phyloP scores from a whole-genome alignment of 108 stramenopile genomes.

The Cyclotella baltica region DNA sequence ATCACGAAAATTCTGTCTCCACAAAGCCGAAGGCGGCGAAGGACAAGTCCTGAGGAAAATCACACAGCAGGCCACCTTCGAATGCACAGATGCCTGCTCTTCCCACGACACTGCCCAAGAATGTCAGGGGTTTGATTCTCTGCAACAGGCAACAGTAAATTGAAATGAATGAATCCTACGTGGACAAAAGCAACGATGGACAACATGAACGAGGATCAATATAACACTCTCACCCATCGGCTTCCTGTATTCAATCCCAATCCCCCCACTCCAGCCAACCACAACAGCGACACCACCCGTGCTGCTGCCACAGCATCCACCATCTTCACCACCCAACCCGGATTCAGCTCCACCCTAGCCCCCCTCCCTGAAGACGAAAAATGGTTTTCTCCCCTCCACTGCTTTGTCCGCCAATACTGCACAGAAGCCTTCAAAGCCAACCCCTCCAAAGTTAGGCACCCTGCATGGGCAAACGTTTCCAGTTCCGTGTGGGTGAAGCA shows the following conservation, averaged over 20 bases:
- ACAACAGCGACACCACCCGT: no score
- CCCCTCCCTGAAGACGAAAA: constrained; percentile 72
- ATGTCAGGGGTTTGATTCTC: constrained; percentile 5
- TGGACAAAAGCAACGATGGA: no score
- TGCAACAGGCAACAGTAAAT: constrained; percentile 14
- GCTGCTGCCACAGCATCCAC: no score
- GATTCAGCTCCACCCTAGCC: constrained; percentile 46
- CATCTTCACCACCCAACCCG: constrained; percentile 5
- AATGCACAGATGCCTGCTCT: constrained; percentile 30
- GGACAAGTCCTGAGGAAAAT: no score
- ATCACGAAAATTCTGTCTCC: no score
- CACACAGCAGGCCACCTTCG: no score
- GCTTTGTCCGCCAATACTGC: constrained; percentile 81
- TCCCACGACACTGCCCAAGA: neutral
- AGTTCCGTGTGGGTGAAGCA: constrained; percentile 75
- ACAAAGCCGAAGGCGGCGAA: no score
- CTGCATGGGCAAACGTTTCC: constrained; percentile 81
- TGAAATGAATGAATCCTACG: constrained; percentile 12
- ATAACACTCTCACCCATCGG: constrained; percentile 16
- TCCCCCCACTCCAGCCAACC: neutral
- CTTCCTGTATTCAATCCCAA: constrained; percentile 28
- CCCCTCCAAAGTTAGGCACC: constrained; percentile 73
- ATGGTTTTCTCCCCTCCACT: constrained; percentile 86
- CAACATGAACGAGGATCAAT: constrained; percentile 1
- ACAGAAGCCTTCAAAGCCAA: constrained; percentile 82